Evolutionary conservation across 192 early-diverging fungal species (phyloP), one percentile per base, ranked within the genome.

Genomic region (Martensiomyces pterosporus): DNA sequence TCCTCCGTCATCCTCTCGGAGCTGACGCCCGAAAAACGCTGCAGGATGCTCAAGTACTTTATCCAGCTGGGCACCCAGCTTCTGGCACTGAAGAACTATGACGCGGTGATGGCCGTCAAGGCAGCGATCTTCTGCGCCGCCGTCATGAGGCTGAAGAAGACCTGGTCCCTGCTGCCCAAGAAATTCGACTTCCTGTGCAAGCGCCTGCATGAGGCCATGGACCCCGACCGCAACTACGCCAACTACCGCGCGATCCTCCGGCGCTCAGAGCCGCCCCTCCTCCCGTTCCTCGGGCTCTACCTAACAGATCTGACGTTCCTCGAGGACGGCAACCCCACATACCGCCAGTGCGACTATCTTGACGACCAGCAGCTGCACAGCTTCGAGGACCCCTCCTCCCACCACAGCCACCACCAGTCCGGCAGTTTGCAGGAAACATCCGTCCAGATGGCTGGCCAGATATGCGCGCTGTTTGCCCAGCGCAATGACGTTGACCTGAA

Each of bases 261-360:
- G 19, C 55, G 62, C 12, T 68, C 81, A n/a, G 60, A 69, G 24
- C 67, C 80, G 1, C 87, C 90, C 8, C 75, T 86, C 6, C 55
- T 92, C 2, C 90, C 90, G 0, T 92, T 88, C 43, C 71, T 92
- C 13, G 90, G 90, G 4, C 62, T 90, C 16, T 89, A 84, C 24
- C 63, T 94, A 14, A 86, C 82, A 8, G 91, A 94, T 44, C 63
- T 94, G 55, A 86, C 87, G 0, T 94, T 94, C 61, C 68, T 86
- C 17, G 84, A 91, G 43, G 90, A 91, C 46, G 90, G 91, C 1
- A 92, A 93, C 50, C 78, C 79, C 0, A 82, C 83, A 0, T 82
- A 68, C 49, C 63, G 82, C 17, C 56, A 58, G 0, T 68, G 64
- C 26, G 68, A 50, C 25, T 18, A 55, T 33, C 55, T 60, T 1